Evolutionary conservation across 768 basidiomycete genomes (phyloP), one percentile per base, ranked within the genome.

Genomic region (Hericium coralloides): DNA sequence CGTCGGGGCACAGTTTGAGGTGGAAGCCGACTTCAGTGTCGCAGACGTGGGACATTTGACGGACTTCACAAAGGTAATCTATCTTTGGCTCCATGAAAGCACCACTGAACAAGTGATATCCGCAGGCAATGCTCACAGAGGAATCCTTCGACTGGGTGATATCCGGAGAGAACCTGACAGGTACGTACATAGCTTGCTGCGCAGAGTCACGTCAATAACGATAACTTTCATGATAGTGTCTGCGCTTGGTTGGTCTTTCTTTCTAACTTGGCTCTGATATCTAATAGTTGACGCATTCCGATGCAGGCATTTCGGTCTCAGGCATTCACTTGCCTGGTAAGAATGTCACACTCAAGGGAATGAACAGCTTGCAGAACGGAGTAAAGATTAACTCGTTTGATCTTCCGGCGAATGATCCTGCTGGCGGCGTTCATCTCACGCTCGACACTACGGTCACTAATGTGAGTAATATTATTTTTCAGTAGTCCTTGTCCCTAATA

Each of bases 111-210:
- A n/a, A 38, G 37, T 3, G 18, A 45, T 17, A 12, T 18, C 25
- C 26, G 53, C 57, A 77, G 80, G 71, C 73, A 20, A 68, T 89
- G 56, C 75, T 89, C 12, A 87, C 81, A 0, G 72, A 81, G 51
- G 81, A 83, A 59, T 78, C 76, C 2, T 89, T 89, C 63, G 77
- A 80, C 18, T 89, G 87, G 87, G 74, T 77, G 15, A 88, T 89
- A 58, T 75, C 79, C 9, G 81, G 79, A 23, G 75, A 83, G 47
- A 84, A 87, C 64, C 63, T 89, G 53, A 82, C 79, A 45, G 81
- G 83, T 80, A 58, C 51, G 74, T 60, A 52, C 47, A 8, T 22
- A 18, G 18, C 20, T 25, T 18, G 6, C 18, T 9, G 4, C 9
- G 41, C 37, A 51, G 12, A 18, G 59, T 31, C 7, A 38, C 20